Evolutionary conservation across 139 green algal species (phyloP).

Genomic region (Asterochloris erici): DNA sequence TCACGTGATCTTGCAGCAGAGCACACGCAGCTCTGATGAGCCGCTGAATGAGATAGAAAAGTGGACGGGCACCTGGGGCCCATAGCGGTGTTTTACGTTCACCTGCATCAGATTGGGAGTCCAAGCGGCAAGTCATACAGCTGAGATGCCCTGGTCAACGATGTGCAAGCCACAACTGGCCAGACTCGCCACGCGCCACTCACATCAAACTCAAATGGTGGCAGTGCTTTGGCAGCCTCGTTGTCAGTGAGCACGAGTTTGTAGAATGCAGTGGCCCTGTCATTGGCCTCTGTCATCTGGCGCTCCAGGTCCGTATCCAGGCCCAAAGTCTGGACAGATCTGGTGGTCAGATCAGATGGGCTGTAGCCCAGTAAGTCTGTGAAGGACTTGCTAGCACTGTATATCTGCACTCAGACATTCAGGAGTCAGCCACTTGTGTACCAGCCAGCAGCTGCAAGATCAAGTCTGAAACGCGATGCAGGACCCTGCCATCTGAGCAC

Average conservation of each 20-base stretch:
- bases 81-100: slow-evolving; percentile 4
- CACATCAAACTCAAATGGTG: slow-evolving; percentile 11
- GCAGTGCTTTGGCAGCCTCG: not conserved
- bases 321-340: not conserved
- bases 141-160: too few relatives aligned
- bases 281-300: not conserved
- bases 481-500: too few relatives aligned
- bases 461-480: too few relatives aligned
- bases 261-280: not conserved
- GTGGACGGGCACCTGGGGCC: not conserved
- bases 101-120: not conserved
- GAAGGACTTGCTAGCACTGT: slow-evolving; percentile 14
- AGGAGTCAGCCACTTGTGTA: not conserved
- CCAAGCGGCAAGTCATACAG: too few relatives aligned
- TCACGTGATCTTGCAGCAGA: slow-evolving; percentile 5
- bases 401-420: slow-evolving; percentile 8
- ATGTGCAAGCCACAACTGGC: not conserved
- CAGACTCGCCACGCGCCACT: not conserved
- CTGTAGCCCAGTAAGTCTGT: slow-evolving; percentile 1
- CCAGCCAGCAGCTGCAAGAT: not conserved
- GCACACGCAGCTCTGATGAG: slow-evolving; percentile 3
- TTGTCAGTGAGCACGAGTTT: not conserved
- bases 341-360: not conserved
- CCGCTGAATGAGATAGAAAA: slow-evolving; percentile 8
- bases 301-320: slow-evolving; percentile 1